Evolutionary conservation across 177 flowering plant genomes (phyloP).

Genomic region (Vitis hybrid): DNA sequence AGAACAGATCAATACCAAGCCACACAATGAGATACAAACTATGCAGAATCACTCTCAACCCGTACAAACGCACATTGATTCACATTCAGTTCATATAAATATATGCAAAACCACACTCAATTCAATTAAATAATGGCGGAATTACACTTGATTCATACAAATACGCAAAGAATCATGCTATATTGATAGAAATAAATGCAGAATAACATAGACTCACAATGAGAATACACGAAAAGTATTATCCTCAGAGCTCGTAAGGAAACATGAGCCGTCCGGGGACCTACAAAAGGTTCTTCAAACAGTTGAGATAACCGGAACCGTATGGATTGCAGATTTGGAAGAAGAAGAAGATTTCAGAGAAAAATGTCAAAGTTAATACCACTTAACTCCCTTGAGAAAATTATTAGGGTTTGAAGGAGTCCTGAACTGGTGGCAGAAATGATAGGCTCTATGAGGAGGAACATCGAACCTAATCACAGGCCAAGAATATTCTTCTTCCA

Average conservation of each 20-base stretch:
- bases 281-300: constrained; percentile 23
- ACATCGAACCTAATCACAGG: constrained; percentile 59
- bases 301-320: not conserved
- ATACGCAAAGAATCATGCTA: not conserved
- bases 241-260: constrained; percentile 81
- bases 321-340: not conserved
- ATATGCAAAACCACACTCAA: too few relatives aligned
- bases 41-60: too few relatives aligned
- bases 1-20: too few relatives aligned
- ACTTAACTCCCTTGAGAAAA: constrained; percentile 85
- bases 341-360: not conserved
- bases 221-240: constrained; percentile 65
- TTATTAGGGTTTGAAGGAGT: constrained; percentile 67
- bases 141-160: not conserved
- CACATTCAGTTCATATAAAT: too few relatives aligned
- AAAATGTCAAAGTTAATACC: constrained; percentile 34
- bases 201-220: constrained; percentile 40
- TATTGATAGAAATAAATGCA: not conserved
- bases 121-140: too few relatives aligned
- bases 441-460: constrained; percentile 63
- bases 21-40: too few relatives aligned
- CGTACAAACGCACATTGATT: too few relatives aligned
- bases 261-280: constrained; percentile 96
- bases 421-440: constrained; percentile 73
- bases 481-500: constrained; percentile 32